Evolutionary conservation across 306 rosid species (phyloP), one percentile per base, ranked within the genome.

Genomic region (Cucurbita argyrosperma): DNA sequence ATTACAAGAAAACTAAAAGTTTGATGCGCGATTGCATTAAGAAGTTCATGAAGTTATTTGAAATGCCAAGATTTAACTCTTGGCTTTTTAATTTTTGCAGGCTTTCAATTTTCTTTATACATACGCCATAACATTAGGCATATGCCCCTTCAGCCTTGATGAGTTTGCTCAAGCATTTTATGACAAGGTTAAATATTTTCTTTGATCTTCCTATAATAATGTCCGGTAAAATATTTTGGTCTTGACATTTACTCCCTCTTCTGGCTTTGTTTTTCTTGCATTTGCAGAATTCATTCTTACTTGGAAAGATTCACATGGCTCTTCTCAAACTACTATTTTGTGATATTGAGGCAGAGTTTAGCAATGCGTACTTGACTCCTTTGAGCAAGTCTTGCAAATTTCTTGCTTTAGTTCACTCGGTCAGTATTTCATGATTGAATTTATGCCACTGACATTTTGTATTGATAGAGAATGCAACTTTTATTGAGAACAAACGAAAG

Each of bases 71-170:
- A 65, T 19, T 18, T 26, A 35, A 26, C 12, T 38, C 42, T 69
- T 59, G 57, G 69, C 57, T 72, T 79, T 39, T 9, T 40, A 66
- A 14, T 13, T 64, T 56, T 39, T 42, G 72, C 91, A 91, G 99
- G 92, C 87, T 74, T 86, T 94, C 82, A 97, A 91, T 84, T 94
- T 94, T 84, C 85, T 94, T 71, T 94, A 84, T 81, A 94, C 99
- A 3, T 88, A 85, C 80, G 93, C 96, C 64, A 18, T 77, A 23
- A 78, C 83, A 55, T 81, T 85, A 55, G 86, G 85, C 77, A 76
- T 87, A 72, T 87, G 91, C 77, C 81, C 97, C 81, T 94, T 94
- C 90, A 94, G 90, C 50, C 90, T 91, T 74, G 99, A 94, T 81
- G 96, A 94, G 81, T 84, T 94, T 79, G 90, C 88, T 80, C 96